Evolutionary conservation across 371 early-diverging fungal genomes (phyloP), one percentile per base, ranked within the genome.

Genomic region (Apophysomyces elegans): DNA sequence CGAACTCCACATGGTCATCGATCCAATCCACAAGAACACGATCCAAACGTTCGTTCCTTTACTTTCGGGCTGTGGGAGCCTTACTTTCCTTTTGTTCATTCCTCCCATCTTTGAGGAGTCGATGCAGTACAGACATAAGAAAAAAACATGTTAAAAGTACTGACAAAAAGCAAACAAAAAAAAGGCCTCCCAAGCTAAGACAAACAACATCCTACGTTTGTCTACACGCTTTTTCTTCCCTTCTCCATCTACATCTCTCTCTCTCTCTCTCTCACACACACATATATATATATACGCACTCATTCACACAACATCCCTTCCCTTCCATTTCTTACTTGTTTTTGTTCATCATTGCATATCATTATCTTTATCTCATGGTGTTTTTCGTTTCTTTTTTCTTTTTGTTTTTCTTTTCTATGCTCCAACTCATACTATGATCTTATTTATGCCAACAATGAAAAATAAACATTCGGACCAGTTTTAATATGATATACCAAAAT

Each of bases 51-150:
- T 54, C 56, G 47, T 12, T 56, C 38, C 18, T 63, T 46, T 47
- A 13, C 56, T n/a, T 46, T 56, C 35, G 32, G 14, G 16, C 37
- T 63, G 36, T 43, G 38, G 41, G 18, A 43, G 14, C 43, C 41
- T 21, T 44, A 4, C 61, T 47, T 61, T 32, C 54, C 16, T 50
- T 50, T 50, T 16, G 32, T 26, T 50, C 21, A 50, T 50, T 41
- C 54, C 54, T 50, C 54, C 54, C 54, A 9, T 9, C 21, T 50
- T 50, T 50, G 54, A 50, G 54, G 54, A 50, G 54, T 50, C 11
- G 21, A 50, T 41, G 41, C 41, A 41, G 41, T 14, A 58, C 37
- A 18, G 32, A 59, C 14, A 13, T 39, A 39, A 36, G 18, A 39
- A 59, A 38, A 59, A 37, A 59, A 43, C 1, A 8, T 14, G 14